These are phyloP conservation scores for Xylaria bambusicola DNA, from an alignment of 495 filamentous ascomycete species.

Conservation along the genomic window DNA sequence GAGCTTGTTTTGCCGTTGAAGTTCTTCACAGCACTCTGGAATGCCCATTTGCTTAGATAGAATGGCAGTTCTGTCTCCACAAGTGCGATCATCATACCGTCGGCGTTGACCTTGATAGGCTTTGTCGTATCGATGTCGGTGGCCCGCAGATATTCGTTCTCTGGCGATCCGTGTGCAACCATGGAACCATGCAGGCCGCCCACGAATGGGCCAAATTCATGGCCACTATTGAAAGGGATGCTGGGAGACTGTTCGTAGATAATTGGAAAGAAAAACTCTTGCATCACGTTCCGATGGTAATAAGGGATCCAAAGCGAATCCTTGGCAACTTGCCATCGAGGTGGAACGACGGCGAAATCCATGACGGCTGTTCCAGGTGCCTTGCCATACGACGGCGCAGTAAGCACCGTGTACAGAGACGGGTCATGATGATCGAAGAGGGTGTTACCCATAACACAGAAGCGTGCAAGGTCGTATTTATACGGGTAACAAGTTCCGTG, in stretches of 20 bases:
- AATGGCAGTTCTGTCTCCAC: conserved; percentile 21
- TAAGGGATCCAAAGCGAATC: conserved; percentile 81
- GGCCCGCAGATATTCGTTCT: conserved; percentile 15
- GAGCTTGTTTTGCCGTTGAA: neutral
- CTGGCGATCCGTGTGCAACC: conserved; percentile 21
- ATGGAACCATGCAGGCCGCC: conserved; percentile 21
- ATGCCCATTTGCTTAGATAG: conserved; percentile 12
- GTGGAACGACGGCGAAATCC: conserved; percentile 84
- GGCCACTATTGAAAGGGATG: conserved; percentile 28
- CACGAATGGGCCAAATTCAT: conserved; percentile 30
- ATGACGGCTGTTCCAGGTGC: conserved; percentile 69
- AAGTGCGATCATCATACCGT: conserved; percentile 16
- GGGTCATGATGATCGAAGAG: conserved; percentile 82
- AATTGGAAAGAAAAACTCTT: conserved; percentile 60
- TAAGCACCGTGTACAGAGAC: conserved; percentile 79
- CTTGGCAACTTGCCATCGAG: conserved; percentile 76
- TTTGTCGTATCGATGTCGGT: conserved; percentile 8
- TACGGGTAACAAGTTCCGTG: conserved; percentile 79
- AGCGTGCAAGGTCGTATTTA: conserved; percentile 84
- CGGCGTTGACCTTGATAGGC: conserved; percentile 13
- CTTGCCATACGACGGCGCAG: conserved; percentile 57
- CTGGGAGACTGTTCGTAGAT: conserved; percentile 55
- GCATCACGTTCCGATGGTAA: conserved; percentile 77
- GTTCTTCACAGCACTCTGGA: neutral
- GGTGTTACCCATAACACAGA: conserved; percentile 74